phyloP scores from a whole-genome alignment of 1,284 basidiomycete genomes.

The Cryptococcus amylolentus region DNA sequence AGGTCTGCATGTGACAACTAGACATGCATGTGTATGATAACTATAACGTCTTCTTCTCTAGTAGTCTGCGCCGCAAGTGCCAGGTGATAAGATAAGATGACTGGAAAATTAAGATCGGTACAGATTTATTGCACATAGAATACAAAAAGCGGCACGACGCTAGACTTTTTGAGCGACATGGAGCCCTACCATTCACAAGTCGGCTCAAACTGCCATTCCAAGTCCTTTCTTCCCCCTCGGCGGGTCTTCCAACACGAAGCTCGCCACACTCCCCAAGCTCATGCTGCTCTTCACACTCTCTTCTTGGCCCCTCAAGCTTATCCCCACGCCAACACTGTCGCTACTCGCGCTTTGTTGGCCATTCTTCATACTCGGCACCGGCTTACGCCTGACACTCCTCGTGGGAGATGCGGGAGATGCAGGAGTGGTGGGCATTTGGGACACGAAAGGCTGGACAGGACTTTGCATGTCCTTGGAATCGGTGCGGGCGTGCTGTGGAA shows the following conservation, averaged over 20 bases:
- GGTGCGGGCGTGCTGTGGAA: not conserved
- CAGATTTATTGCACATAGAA: too few relatives aligned
- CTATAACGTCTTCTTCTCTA: too few relatives aligned
- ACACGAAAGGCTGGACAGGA: not conserved
- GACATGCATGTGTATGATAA: not conserved
- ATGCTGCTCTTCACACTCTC: constrained; percentile 21
- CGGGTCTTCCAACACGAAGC: constrained; percentile 35
- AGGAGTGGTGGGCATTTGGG: not conserved
- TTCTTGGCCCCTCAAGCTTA: not conserved
- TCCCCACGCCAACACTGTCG: constrained; percentile 1
- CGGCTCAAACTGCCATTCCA: not conserved
- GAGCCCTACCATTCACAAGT: not conserved
- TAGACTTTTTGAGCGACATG: not conserved
- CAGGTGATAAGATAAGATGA: too few relatives aligned
- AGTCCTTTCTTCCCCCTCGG: constrained; percentile 18
- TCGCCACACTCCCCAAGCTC: constrained; percentile 29
- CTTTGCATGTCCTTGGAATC: not conserved
- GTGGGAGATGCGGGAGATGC: not conserved
- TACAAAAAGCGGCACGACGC: not conserved
- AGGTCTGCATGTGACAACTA: not conserved
- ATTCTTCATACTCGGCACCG: constrained; percentile 21
- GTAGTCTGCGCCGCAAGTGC: too few relatives aligned
- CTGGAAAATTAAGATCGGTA: too few relatives aligned
- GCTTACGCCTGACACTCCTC: constrained; percentile 27
- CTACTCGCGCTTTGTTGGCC: not conserved